Percentiles rank a stretch among this genome's conserved stretches.
These are phyloP conservation scores for Helenozyma baotianmanensis DNA, from an alignment of 805 yeast species.

Conservation along the genomic window DNA sequence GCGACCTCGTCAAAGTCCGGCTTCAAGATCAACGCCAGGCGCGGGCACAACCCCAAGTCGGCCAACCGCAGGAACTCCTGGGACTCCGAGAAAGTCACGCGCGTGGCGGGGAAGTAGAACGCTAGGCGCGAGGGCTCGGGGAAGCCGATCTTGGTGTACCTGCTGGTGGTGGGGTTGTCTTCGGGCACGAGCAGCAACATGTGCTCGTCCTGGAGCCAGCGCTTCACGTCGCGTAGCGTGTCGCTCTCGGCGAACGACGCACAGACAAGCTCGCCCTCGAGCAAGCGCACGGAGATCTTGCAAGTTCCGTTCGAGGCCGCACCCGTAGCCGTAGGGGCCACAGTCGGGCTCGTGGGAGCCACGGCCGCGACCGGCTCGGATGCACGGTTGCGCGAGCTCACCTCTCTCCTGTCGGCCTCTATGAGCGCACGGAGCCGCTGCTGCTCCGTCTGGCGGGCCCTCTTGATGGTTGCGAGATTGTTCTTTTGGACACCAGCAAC, in stretches of 20 bases:
- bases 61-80: slow-evolving; percentile 49
- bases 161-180: slow-evolving; percentile 6
- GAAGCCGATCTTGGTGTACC: slow-evolving; percentile 17
- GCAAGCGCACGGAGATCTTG: slow-evolving; percentile 10
- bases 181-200: slow-evolving; percentile 10
- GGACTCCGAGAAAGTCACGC: slow-evolving; percentile 45
- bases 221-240: slow-evolving; percentile 12
- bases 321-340: no score
- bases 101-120: slow-evolving; percentile 42
- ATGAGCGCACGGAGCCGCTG: slow-evolving; percentile 51
- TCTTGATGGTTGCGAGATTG: slow-evolving; percentile 26
- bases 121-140: slow-evolving; percentile 52
- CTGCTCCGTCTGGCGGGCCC: slow-evolving; percentile 47
- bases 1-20: slow-evolving; percentile 41
- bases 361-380: no score
- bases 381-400: no score
- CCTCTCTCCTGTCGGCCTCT: slow-evolving; percentile 48
- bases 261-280: slow-evolving; percentile 9
- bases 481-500: no score
- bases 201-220: slow-evolving; percentile 14
- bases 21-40: slow-evolving; percentile 71
- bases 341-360: no score
- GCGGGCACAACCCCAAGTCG: slow-evolving; percentile 58
- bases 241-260: slow-evolving; percentile 6
- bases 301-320: background rate